Evolutionary conservation across 148 eudicot genomes (phyloP), one percentile per base, ranked within the genome.

Genomic region (Fagopyrum esculentum): DNA sequence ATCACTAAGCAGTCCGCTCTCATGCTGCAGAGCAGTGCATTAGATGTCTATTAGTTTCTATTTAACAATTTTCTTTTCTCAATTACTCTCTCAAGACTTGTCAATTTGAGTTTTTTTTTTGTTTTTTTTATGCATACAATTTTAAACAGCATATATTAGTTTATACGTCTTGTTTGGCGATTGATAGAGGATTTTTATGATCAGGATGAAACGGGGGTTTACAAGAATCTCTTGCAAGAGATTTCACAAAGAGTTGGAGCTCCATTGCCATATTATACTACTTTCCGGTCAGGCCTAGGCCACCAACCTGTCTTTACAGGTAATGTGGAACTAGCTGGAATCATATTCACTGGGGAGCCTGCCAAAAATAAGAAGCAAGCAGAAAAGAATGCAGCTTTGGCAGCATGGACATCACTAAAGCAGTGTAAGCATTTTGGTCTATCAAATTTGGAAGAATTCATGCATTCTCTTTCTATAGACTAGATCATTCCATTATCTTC

Each of bases 311-410:
- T 88, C 46, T 90, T 88, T 78, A 90, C 96, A 15, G 92, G 96
- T 16, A 87, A 82, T 55, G 96, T 90, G 9, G 90, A 88, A 81
- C 81, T 90, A 40, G 90, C 90, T 40, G 96, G 88, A 59, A 85
- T 88, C 73, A 79, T 80, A 48, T 90, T 90, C 77, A 85, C 89
- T 13, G 96, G 96, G 17, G 91, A 88, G 77, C 82, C 84, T 17
- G 95, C 95, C 69, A 90, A 90, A 86, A 90, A 86, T 80, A 90
- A 90, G 73, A 90, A 88, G 64, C 95, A 90, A 77, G 95, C 95
- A 9, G 95, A 90, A 80, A 90, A 90, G 76, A 87, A 87, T 81
- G 92, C 96, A 44, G 96, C 96, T 64, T 75, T 90, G 89, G 85
- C 96, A 73, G 90, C 96, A 22, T 90, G 96, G 96, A 84, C 84